A percentile compares a stretch with the other conserved stretches of the same genome.
Evolutionary conservation across 768 basidiomycete genomes (phyloP).

Genomic region (Naganishia vaughanmartiniae): DNA sequence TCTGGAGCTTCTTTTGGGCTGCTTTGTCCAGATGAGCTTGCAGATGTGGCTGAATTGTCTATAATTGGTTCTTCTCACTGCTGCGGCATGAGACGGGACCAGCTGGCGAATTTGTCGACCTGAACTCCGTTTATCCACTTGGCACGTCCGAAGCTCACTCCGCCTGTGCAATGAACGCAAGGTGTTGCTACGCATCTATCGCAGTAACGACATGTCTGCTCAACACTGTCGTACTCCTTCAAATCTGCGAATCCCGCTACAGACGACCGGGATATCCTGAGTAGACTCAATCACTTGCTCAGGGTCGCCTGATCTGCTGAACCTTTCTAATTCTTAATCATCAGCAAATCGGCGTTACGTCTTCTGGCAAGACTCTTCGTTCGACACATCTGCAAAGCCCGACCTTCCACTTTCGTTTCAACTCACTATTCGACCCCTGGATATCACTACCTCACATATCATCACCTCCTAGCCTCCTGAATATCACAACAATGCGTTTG

Average conservation of each 20-base stretch:
- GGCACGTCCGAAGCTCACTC: not conserved
- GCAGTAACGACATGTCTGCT: not conserved
- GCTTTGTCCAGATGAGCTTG: not conserved
- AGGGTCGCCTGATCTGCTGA: not conserved
- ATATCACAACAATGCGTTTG: conserved; percentile 5
- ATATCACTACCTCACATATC: not conserved
- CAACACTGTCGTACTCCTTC: not conserved
- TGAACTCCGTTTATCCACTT: not conserved
- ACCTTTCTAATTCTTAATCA: not conserved
- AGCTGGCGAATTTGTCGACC: not conserved
- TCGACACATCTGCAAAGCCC: not conserved
- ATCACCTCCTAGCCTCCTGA: not conserved
- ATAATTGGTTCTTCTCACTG: not conserved
- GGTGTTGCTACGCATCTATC: not conserved
- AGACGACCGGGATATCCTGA: not conserved
- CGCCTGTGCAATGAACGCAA: not conserved
- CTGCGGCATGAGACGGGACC: not conserved
- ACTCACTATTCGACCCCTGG: not conserved
- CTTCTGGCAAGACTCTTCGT: conserved; percentile 20
- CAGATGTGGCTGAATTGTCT: not conserved
- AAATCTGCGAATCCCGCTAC: not conserved
- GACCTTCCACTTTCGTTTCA: not conserved
- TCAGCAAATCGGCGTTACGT: conserved; percentile 9
- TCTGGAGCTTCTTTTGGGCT: not conserved
- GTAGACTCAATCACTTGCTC: not conserved